Conservation (phyloP, 2,329 filamentous ascomycete genomes). For the Sporothrix luriei region DNA sequence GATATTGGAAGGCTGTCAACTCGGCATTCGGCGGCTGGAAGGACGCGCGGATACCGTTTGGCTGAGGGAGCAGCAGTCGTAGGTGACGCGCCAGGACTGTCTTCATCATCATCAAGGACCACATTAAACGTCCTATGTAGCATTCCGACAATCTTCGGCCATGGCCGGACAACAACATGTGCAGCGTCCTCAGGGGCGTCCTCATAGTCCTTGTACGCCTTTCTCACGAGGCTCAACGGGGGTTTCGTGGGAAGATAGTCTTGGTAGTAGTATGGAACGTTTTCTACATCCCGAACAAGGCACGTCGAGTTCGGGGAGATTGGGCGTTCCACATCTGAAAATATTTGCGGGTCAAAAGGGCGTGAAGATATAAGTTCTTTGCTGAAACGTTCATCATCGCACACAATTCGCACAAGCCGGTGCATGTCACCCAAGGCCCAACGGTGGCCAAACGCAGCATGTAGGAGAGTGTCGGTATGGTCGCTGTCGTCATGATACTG, state of each 20-base stretch:
- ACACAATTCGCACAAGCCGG: conserved; percentile 51
- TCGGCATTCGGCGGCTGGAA: conserved; percentile 53
- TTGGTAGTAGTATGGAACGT: conserved; percentile 49
- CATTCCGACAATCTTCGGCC: conserved; percentile 62
- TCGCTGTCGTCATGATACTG: conserved; percentile 40
- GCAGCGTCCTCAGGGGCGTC: conserved; percentile 49
- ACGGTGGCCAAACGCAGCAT: conserved; percentile 54
- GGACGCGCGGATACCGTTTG: conserved; percentile 50
- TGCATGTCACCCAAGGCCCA: conserved; percentile 46
- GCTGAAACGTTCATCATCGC: conserved; percentile 38
- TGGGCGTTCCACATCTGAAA: not conserved
- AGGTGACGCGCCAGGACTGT: not conserved
- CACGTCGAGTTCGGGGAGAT: conserved; percentile 34
- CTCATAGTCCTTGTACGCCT: conserved; percentile 44
- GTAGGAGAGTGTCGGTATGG: conserved; percentile 52
- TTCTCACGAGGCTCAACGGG: conserved; percentile 45
- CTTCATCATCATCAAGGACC: conserved; percentile 18
- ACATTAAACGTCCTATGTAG: conserved; percentile 49
- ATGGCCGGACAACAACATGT: conserved; percentile 54
- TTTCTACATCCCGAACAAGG: conserved; percentile 48
- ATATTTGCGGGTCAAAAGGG: conserved; percentile 7
- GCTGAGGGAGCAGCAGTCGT: conserved; percentile 39
- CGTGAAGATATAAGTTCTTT: conserved; percentile 42
- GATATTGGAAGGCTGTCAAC: conserved; percentile 52
- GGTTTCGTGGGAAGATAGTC: conserved; percentile 52